Base-by-base conservation (phyloP, 78 protist species). In the Carpediemonas membranifera region DNA sequence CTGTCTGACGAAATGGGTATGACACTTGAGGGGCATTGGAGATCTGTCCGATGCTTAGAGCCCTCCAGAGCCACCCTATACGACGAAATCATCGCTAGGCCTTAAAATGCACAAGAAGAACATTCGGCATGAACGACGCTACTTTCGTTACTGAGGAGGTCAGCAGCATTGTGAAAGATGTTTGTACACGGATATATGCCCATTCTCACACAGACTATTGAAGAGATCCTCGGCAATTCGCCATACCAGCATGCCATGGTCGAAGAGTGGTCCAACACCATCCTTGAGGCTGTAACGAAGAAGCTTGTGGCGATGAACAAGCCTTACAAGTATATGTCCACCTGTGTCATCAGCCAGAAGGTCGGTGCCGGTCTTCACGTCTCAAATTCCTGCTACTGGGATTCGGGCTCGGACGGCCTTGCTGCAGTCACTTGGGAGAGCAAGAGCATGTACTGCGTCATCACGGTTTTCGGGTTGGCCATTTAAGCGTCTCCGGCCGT, bases 361-460 rank as follows among this genome's bases (percentile, higher is more conserved):
- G 71, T 64, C 36, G 88, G 88, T 18, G 86, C 88, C 30, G 92
- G 92, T 14, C 59, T 87, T 43, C 86, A 83, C 64, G 41, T 85
- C 28, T 69, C 86, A 35, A 57, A 44, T 34, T 53, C 76, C 36
- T 82, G 81, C 66, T 79, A 65, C 58, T 86, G 91, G 91, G 91
- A 86, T 71, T 27, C 61, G 13, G 15, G 64, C 18, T 44, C 62
- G 1, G 91, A 86, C 55, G 85, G 78, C 3, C n/a, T n/a, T 28
- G 52, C 44, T 30, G 68, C 79, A 19, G 70, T 62, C 50, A n/a
- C 71, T 36, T 81, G 77, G 79, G 91, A 86, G 21, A 86, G 82
- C 47, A 71, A 79, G 28, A 18, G 68, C 31, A 74, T 86, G 77
- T 69, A 78, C 65, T 79, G 81, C 35, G 76, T 86, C 34, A 52